phyloP scores from a whole-genome alignment of 2,329 filamentous ascomycete species.

The Bipolaris victoriae region DNA sequence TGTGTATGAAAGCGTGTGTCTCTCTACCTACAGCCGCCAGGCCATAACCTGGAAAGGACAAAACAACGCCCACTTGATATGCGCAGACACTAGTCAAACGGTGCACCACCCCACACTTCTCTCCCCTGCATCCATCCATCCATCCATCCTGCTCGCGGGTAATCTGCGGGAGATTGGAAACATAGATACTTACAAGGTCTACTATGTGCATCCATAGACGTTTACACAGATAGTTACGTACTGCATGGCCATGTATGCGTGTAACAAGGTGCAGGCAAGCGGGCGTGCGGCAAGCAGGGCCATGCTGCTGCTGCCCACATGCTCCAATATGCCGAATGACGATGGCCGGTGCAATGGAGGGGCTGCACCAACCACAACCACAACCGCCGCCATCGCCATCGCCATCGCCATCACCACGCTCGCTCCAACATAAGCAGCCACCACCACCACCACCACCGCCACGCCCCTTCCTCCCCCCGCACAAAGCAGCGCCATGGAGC shows the following conservation, averaged over 20 bases:
- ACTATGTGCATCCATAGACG: no score
- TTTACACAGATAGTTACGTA: no score
- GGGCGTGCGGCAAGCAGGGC: background rate
- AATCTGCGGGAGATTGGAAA: slow-evolving; percentile 31
- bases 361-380: no score
- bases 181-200: background rate
- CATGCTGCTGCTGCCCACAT: no score
- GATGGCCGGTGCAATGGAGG: background rate
- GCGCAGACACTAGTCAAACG: slow-evolving; percentile 11
- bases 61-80: background rate
- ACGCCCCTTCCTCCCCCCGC: slow-evolving; percentile 3
- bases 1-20: background rate
- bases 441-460: background rate
- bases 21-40: background rate
- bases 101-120: slow-evolving; percentile 29
- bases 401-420: background rate
- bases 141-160: slow-evolving; percentile 15
- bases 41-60: background rate
- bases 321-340: background rate
- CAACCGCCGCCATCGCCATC: background rate
- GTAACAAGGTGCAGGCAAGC: background rate
- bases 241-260: background rate
- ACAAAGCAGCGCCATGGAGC: slow-evolving; percentile 43
- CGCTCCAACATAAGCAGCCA: background rate
- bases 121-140: slow-evolving; percentile 9